Conservation (phyloP, 2,329 filamentous ascomycete species). For the Fusarium papillatum region DNA sequence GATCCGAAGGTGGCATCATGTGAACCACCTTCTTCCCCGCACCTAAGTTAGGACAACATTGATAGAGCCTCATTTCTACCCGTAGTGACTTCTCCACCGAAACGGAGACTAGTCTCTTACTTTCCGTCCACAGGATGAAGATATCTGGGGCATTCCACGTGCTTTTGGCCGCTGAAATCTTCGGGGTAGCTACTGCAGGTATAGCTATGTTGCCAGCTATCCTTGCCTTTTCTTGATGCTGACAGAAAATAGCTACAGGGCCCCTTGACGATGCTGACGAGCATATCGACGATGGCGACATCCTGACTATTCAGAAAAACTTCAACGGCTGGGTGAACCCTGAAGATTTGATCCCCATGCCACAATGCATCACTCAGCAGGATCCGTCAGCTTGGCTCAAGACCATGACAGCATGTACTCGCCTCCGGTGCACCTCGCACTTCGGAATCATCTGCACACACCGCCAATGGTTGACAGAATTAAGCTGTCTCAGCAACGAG, state of each 20-base stretch:
- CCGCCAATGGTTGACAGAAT: conserved; percentile 29
- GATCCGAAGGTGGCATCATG: neutral
- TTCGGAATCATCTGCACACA: conserved; percentile 29
- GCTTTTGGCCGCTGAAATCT: neutral
- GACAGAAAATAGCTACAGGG: neutral
- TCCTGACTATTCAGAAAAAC: neutral
- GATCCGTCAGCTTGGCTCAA: conserved; percentile 20
- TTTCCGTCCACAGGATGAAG: neutral
- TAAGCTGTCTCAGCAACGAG: conserved; percentile 24
- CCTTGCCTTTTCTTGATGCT: neutral
- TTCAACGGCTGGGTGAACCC: conserved; percentile 27
- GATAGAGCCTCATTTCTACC: neutral
- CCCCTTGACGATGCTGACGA: neutral
- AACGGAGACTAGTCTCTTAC: neutral
- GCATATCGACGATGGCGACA: neutral
- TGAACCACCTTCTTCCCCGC: neutral
- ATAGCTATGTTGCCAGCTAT: neutral
- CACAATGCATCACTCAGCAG: conserved; percentile 32
- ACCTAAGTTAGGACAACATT: neutral
- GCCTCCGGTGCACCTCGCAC: conserved; percentile 21
- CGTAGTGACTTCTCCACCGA: neutral
- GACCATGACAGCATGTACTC: conserved; percentile 28
- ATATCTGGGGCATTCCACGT: neutral
- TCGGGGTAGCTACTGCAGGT: neutral
- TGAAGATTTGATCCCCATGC: conserved; percentile 28